A percentile compares a stretch with the other conserved stretches of the same genome.
phyloP scores from a whole-genome alignment of 2,329 filamentous ascomycete species.

The Fusarium euwallaceae region DNA sequence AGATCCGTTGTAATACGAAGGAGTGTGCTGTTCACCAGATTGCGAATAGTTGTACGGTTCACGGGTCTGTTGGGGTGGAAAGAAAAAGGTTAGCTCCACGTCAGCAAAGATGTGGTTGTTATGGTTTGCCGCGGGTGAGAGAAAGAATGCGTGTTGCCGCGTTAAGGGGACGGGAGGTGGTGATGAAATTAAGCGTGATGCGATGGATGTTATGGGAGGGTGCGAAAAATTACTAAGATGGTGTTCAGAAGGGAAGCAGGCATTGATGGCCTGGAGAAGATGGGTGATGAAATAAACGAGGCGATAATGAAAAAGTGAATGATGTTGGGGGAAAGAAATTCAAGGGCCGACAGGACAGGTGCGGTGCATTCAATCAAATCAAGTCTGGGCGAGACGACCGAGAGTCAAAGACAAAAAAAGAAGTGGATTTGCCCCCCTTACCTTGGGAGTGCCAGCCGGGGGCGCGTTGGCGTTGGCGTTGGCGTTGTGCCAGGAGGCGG shows the following conservation, averaged over 20 bases:
- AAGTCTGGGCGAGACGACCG: conserved; percentile 32
- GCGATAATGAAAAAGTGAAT: conserved; percentile 24
- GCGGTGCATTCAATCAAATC: conserved; percentile 37
- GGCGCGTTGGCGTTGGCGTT: conserved; percentile 51
- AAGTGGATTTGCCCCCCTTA: conserved; percentile 55
- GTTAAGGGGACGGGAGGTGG: conserved; percentile 26
- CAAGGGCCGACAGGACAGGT: conserved; percentile 30
- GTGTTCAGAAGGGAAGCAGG: conserved; percentile 30
- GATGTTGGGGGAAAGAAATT: conserved; percentile 33
- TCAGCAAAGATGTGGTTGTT: conserved; percentile 43
- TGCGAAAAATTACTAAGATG: conserved; percentile 24
- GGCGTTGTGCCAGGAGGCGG: conserved; percentile 58
- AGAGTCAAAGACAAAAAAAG: conserved; percentile 45
- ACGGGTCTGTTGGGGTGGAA: conserved; percentile 56
- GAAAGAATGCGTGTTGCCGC: conserved; percentile 25
- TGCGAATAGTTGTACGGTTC: conserved; percentile 65
- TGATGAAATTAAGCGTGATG: conserved; percentile 41
- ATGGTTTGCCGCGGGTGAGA: conserved; percentile 25
- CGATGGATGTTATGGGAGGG: conserved; percentile 20
- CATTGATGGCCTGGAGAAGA: conserved; percentile 42
- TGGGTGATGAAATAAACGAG: conserved; percentile 22
- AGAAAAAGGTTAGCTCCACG: conserved; percentile 45
- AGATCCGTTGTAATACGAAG: conserved; percentile 63
- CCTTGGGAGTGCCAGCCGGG: conserved; percentile 61
- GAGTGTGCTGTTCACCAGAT: conserved; percentile 57